Evolutionary conservation across 78 protist species (phyloP), one percentile per base, ranked within the genome.

Genomic region (Dictyostelium capitatum): DNA sequence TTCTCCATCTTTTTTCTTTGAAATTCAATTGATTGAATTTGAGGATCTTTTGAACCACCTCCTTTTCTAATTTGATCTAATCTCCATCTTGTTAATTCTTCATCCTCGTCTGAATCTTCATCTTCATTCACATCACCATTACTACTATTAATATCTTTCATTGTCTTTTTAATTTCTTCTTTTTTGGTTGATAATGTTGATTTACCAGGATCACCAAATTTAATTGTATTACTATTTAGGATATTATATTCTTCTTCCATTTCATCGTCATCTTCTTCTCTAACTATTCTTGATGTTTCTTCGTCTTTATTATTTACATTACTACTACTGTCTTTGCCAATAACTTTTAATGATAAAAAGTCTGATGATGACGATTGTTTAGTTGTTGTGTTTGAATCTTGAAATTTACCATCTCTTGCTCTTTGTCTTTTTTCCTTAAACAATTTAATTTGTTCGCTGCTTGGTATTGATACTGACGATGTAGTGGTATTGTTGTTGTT

Each of bases 401-500:
- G 48, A 17, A 17, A 46, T 37, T 64, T 32, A 20, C 83, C 92
- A 46, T 77, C 83, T 50, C 83, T 56, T 0, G 53, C 28, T 77
- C 92, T 74, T 43, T 64, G 78, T 77, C 92, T 87, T 77, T 64
- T 87, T 37, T 87, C 92, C 20, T 62, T 59, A 28, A 83, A 83
- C 15, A 54, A 14, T 50, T 87, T 87, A 46, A 87, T 87, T 48
- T 87, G 92, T 77, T 87, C 83, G 0, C 19, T 17, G 10, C 57
- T 77, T 30, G 92, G 92, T 59, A 77, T 20, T 19, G 25, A 12
- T 41, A 43, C 14, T 41, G 48, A 5, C 32, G 23, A 11, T 12
- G 28, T n/a, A 20, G 28, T 20, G 9, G 28, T 15, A 25, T n/a
- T 23, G 11, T 69, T 28, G 0, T 32, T 15, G 4, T 43, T 28